Base-by-base conservation (phyloP, 805 yeast species). In the Candida ipomoeae region DNA sequence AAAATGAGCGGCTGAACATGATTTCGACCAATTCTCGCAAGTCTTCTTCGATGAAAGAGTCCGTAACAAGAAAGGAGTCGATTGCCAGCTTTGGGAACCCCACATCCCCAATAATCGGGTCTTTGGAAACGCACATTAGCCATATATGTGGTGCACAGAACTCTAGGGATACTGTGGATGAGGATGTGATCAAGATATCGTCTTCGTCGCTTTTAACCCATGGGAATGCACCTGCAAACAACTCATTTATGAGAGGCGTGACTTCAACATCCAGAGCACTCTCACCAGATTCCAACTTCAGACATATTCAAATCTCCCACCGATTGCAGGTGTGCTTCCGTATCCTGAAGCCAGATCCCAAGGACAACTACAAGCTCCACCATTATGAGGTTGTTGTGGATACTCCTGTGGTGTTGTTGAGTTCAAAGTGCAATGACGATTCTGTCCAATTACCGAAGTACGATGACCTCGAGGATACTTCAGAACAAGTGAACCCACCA, bases 321-420 rank as follows among this genome's bases (percentile, higher is more conserved):
- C 71, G 90, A 45, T 64, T 87, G 45, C 94, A 87, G 62, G 76
- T 87, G 4, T 81, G 86, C 57, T 77, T 87, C 50, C 70, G 94
- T 50, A 80, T 87, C 26, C 80, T 87, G 11, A 82, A 78, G 57
- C 82, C 82, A 1, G 86, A 83, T 51, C 75, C 79, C 0, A 62
- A 66, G 43, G 75, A 58, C 48, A 61, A 68, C 49, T 62, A 45
- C 50, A 79, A 78, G 54, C 66, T 81, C 69, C 89, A 85, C 58
- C 91, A 87, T 63, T 87, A 83, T 60, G 95, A 87, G 58, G 91
- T 87, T 18, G 80, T 87, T 40, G 85, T 87, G 37, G 94, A 87
- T 61, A 85, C 92, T 0, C 94, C 94, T 0, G 73, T 87, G 35
- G 74, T 78, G 33, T 62, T 74, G 51, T 60, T 74, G 44, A 71